phyloP scores from a whole-genome alignment of 495 filamentous ascomycete species.

The Jackrogersella multiformis region DNA sequence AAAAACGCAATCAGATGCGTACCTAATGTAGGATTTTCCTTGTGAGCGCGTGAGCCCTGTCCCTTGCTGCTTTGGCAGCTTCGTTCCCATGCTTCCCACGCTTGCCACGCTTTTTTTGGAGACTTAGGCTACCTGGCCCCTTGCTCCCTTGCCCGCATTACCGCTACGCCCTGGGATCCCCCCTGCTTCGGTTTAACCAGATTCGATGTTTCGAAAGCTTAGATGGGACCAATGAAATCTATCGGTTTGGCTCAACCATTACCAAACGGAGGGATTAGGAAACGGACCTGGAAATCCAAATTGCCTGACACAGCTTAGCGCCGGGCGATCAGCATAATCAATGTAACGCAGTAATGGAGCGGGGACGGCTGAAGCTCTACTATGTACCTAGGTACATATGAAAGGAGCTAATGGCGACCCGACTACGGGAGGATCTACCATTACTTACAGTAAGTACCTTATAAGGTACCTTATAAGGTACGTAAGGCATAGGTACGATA shows the following conservation, averaged over 20 bases:
- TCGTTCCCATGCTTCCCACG: conserved; percentile 30
- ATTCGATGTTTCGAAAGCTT: conserved; percentile 37
- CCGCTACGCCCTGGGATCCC: conserved; percentile 31
- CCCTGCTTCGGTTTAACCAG: conserved; percentile 40
- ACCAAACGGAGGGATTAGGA: conserved; percentile 42
- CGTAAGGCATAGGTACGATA: conserved; percentile 4
- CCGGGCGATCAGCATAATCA: conserved; percentile 29
- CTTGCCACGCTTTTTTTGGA: conserved; percentile 28
- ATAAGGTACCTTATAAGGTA: conserved; percentile 12
- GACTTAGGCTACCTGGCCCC: conserved; percentile 15
- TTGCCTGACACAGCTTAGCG: conserved; percentile 34
- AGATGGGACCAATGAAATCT: conserved; percentile 42
- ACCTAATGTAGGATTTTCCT: conserved; percentile 18
- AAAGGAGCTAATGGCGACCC: conserved; percentile 37
- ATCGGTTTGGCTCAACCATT: conserved; percentile 36
- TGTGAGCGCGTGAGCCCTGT: conserved; percentile 34
- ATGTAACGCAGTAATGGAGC: conserved; percentile 36
- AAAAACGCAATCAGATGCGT: too few relatives aligned
- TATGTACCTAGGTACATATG: too few relatives aligned
- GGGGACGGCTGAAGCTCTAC: conserved; percentile 32
- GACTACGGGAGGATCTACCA: conserved; percentile 42
- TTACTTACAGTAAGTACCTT: conserved; percentile 34
- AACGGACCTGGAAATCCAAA: conserved; percentile 33
- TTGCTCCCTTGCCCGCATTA: conserved; percentile 40
- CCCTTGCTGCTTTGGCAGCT: conserved; percentile 36